phyloP scores from a whole-genome alignment of 169 alveolate genomes.

The Ichthyophthirius multifiliis region DNA sequence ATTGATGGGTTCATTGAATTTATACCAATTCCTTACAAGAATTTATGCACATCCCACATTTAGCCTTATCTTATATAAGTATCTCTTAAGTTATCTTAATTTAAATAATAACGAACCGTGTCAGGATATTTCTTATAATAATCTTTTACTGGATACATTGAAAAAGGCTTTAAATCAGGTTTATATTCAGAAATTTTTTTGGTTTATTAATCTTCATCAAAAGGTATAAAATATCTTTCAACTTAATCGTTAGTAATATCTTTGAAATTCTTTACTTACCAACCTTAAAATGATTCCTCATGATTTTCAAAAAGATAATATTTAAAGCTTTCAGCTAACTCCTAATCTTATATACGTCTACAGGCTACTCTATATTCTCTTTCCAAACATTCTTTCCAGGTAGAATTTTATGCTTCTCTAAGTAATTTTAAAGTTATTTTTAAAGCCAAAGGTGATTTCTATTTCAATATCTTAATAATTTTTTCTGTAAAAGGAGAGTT shows the following conservation, averaged over 20 bases:
- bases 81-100: conserved; percentile 24
- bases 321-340: conserved; percentile 7
- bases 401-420: conserved; percentile 26
- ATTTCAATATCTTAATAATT: conserved; percentile 11
- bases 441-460: conserved; percentile 32
- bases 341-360: conserved; percentile 30
- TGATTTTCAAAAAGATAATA: not conserved
- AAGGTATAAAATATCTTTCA: conserved; percentile 17
- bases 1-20: conserved; percentile 27
- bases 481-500: conserved; percentile 4
- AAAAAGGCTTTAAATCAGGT: conserved; percentile 15
- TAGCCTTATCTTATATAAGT: not conserved
- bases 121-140: conserved; percentile 36
- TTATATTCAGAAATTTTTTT: conserved; percentile 10
- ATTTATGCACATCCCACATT: conserved; percentile 8
- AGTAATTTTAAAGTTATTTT: conserved; percentile 34
- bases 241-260: conserved; percentile 25
- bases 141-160: conserved; percentile 38
- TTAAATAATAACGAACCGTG: conserved; percentile 31
- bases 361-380: conserved; percentile 41
- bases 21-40: conserved; percentile 15
- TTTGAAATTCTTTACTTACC: not conserved
- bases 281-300: not conserved
- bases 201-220: not conserved
- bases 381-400: conserved; percentile 19